Evolutionary conservation across 2,329 filamentous ascomycete genomes (phyloP), one percentile per base, ranked within the genome.

Genomic region (Phyllosticta citribraziliensis): DNA sequence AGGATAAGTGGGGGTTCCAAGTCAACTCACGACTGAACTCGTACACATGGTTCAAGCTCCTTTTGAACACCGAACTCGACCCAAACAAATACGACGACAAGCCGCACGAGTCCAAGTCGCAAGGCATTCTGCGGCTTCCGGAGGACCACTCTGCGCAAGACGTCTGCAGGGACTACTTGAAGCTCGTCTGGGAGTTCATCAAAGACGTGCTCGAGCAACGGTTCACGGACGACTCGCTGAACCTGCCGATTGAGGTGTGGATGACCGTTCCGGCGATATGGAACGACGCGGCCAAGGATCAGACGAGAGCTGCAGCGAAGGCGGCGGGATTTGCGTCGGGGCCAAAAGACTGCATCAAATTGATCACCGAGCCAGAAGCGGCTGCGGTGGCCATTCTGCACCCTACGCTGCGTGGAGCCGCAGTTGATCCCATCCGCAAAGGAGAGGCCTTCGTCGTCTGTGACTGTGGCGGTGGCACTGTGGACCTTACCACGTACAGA

Each of bases 241-340:
- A 40, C 8, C 91, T 88, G 5, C 85, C 85, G 67, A 85, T 91
- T 50, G 85, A 92, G 64, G 92, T 89, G 67, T 88, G 93, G 56
- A 78, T 94, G 61, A 93, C 89, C 0, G 89, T 88, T 57, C 89
- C 89, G 6, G 89, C 89, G 8, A 88, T 93, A 8, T 94, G 89
- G 89, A 89, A 85, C 24, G 89, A 93, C 70, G 84, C 87, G 0
- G 89, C 89, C n/a, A 93, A 93, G 76, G 89, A 91, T 71, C 88
- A 88, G 8, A 93, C 89, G 1, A 74, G 91, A 56, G 83, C 88
- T 69, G 89, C 89, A 5, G 89, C 89, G 11, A 86, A 91, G 75
- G 79, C 85, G 62, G 89, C 89, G 0, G 89, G 89, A 2, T 90
- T 93, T 86, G 89, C 88, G 4, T 81, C 72, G n/a, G 81, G 82